A percentile compares a stretch with the other conserved stretches of the same genome.
Evolutionary conservation across 768 basidiomycete genomes (phyloP).

Genomic region (Mycena olivaceomarginata): DNA sequence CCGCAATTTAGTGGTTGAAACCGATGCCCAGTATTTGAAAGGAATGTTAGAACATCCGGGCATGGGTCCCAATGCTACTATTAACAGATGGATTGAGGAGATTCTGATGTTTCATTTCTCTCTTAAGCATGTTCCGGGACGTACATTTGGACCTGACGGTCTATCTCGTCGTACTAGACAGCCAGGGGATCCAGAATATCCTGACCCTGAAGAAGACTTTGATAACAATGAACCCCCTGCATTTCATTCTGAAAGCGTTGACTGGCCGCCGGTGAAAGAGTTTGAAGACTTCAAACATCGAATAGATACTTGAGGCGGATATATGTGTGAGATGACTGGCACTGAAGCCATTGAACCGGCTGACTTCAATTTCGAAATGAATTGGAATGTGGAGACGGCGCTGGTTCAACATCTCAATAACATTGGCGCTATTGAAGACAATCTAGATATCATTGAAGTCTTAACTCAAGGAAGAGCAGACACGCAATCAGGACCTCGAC

Average conservation of each 20-base stretch:
- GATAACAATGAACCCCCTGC: not conserved
- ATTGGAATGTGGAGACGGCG: not conserved
- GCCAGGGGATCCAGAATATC: not conserved
- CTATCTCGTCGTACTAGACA: not conserved
- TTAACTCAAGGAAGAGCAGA: not conserved
- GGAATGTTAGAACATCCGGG: slow-evolving; percentile 47
- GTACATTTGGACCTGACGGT: not conserved
- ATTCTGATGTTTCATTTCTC: not conserved
- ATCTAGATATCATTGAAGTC: not conserved
- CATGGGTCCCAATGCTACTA: slow-evolving; percentile 48
- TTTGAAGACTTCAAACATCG: not conserved
- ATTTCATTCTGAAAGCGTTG: not conserved
- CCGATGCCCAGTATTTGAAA: not conserved
- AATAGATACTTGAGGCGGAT: not conserved
- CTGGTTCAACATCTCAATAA: too few species aligned
- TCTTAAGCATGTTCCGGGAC: not conserved
- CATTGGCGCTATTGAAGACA: not conserved
- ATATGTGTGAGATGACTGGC: not conserved
- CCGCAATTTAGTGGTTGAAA: not conserved
- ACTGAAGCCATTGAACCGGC: not conserved
- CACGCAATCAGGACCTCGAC: not conserved
- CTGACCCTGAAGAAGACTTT: not conserved
- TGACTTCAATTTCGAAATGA: not conserved
- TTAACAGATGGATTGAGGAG: slow-evolving; percentile 53
- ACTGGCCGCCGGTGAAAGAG: not conserved